Conservation (phyloP, 2,329 filamentous ascomycete genomes). For the Pyrenophora tritici-repentis region DNA sequence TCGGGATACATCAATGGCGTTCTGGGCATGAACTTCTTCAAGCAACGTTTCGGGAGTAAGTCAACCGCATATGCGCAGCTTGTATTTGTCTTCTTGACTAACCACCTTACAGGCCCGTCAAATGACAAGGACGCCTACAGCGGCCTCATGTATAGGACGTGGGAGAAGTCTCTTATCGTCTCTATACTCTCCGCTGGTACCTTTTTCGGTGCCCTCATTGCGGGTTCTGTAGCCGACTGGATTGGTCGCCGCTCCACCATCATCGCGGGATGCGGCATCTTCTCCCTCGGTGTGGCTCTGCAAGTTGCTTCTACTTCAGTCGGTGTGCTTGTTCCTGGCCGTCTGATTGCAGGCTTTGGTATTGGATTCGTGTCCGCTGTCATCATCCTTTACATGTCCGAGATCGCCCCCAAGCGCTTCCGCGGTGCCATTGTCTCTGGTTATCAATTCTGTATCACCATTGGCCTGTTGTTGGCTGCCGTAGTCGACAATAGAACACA, state of each 20-base stretch:
- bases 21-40: constrained; percentile 51
- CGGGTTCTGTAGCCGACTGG: constrained; percentile 69
- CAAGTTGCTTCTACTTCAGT: constrained; percentile 45
- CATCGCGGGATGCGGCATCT: constrained; percentile 43
- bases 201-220: constrained; percentile 74
- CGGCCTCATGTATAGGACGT: constrained; percentile 41
- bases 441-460: constrained; percentile 83
- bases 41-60: constrained; percentile 49
- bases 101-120: constrained; percentile 54
- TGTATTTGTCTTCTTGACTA: not conserved
- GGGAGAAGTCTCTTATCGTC: constrained; percentile 73
- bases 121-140: constrained; percentile 47
- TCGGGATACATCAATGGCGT: constrained; percentile 76
- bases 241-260: constrained; percentile 71
- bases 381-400: constrained; percentile 77
- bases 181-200: constrained; percentile 84
- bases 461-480: constrained; percentile 76
- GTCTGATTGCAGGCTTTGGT: constrained; percentile 48
- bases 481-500: constrained; percentile 75
- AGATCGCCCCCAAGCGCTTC: constrained; percentile 73
- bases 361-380: constrained; percentile 48
- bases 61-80: not conserved
- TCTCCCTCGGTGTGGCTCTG: constrained; percentile 46
- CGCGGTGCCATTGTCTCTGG: constrained; percentile 75
- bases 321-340: constrained; percentile 44